Evolutionary conservation across 257 asterid species (phyloP), one percentile per base, ranked within the genome.

Genomic region (Nicotiana attenuata): DNA sequence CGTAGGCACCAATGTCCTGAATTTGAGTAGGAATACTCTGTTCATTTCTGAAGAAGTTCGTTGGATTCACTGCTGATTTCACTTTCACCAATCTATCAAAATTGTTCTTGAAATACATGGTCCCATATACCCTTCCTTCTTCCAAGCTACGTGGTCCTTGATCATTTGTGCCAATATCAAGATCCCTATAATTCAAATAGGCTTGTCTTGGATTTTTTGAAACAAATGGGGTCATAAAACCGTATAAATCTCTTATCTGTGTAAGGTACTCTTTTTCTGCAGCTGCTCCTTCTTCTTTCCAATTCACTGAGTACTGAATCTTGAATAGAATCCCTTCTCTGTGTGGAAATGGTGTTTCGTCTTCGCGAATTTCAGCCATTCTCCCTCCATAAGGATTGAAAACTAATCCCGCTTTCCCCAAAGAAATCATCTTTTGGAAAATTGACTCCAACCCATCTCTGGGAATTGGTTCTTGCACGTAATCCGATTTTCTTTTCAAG

Each of bases 401-500:
- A 0, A 83, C 85, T 4, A 90, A 10, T 14, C 88, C 89, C 0
- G 76, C 85, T 52, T 83, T 83, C 3, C 86, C 90, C 0, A 88
- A 6, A 19, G 87, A 91, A 77, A 82, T 86, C 92, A 92, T 91
- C 59, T 85, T 92, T 80, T 82, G 47, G 87, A 89, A 88, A 16
- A 92, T 65, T 31, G 84, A 73, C 13, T 91, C 89, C 22, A 91
- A 26, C 2, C 87, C 93, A 19, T 81, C 78, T 60, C 83, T 83
- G 16, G 93, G 86, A 19, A 92, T 85, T 0, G 91, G 91, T 1
- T 75, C 83, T 28, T 89, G 86, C 22, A 92, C 11, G 81, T 89
- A 92, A 64, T 92, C 94, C 5, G 97, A 92, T 86, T 91, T 92
- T n/a, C 91, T 81, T 59, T 92, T 92, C 61, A 88, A 77, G 78